Evolutionary conservation across 257 asterid species (phyloP).

Genomic region (Jaltomata sinuosa): DNA sequence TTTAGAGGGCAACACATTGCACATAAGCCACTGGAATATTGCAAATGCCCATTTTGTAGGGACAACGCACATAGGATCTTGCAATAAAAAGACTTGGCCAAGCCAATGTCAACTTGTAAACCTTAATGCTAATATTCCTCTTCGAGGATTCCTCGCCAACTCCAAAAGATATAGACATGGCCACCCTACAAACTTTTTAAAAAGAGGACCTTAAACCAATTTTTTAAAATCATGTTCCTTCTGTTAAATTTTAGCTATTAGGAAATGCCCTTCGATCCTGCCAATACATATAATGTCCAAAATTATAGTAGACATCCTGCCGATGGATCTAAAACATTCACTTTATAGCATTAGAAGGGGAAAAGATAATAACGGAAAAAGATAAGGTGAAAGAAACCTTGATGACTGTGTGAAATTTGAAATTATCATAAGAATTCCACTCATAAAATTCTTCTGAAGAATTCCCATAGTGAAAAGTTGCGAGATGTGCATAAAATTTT

Average conservation of each 20-base stretch:
- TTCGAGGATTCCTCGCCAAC: neutral
- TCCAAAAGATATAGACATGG: neutral
- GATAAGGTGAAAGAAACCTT: no score
- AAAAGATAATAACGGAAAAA: neutral
- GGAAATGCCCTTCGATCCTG: conserved; percentile 32
- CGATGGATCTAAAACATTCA: neutral
- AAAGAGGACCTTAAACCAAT: conserved; percentile 14
- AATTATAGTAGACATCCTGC: neutral
- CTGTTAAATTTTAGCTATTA: conserved; percentile 25
- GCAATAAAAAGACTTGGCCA: no score
- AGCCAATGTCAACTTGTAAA: conserved; percentile 16
- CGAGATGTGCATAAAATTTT: no score
- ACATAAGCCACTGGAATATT: no score
- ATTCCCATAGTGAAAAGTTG: no score
- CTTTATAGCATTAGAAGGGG: conserved; percentile 10
- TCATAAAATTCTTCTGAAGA: no score
- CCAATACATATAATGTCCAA: conserved; percentile 20
- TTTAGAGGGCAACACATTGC: no score
- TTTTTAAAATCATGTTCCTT: conserved; percentile 5
- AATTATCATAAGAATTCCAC: no score
- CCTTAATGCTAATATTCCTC: conserved; percentile 14
- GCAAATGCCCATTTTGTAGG: no score
- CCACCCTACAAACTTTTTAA: conserved; percentile 3
- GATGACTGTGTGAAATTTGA: no score
- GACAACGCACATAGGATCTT: no score